A percentile compares a stretch with the other conserved stretches of the same genome.
These are phyloP conservation scores for Pseudozyma tsukubaensis DNA, from an alignment of 1,284 basidiomycete species.

Conservation along the genomic window DNA sequence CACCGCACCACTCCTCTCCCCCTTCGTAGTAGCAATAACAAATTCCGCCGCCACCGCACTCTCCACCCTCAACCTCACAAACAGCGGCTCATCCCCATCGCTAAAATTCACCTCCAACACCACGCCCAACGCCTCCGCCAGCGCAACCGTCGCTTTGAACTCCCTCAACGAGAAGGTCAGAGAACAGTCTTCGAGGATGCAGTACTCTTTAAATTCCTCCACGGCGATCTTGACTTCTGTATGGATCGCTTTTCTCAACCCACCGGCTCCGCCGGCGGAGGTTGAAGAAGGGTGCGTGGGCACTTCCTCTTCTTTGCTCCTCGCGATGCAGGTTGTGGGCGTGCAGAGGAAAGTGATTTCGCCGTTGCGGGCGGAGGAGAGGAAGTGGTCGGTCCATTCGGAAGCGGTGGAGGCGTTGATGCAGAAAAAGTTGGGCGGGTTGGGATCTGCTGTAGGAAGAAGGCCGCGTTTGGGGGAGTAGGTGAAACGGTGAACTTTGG, in stretches of 20 bases:
- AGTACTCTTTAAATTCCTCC: slow-evolving; percentile 45
- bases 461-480: slow-evolving; percentile 54
- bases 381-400: slow-evolving; percentile 59
- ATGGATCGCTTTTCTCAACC: slow-evolving; percentile 34
- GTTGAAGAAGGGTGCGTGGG: not conserved
- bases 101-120: slow-evolving; percentile 49
- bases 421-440: slow-evolving; percentile 44
- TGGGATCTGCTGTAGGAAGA: slow-evolving; percentile 45
- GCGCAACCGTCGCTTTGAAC: slow-evolving; percentile 52
- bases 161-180: slow-evolving; percentile 55
- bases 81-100: slow-evolving; percentile 55
- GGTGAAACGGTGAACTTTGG: slow-evolving; percentile 57
- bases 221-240: slow-evolving; percentile 51
- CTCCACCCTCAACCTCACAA: slow-evolving; percentile 39
- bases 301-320: slow-evolving; percentile 35
- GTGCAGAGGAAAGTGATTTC: slow-evolving; percentile 50
- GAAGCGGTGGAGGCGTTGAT: slow-evolving; percentile 40
- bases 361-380: slow-evolving; percentile 39
- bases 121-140: slow-evolving; percentile 39
- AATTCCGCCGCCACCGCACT: slow-evolving; percentile 41
- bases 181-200: slow-evolving; percentile 25
- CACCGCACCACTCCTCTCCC: slow-evolving; percentile 3
- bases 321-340: slow-evolving; percentile 30
- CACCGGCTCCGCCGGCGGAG: slow-evolving; percentile 1
- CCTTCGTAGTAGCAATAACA: slow-evolving; percentile 53